A percentile compares a stretch with the other conserved stretches of the same genome.
Conservation (phyloP, 805 yeast species). For the Ogataea henricii region DNA sequence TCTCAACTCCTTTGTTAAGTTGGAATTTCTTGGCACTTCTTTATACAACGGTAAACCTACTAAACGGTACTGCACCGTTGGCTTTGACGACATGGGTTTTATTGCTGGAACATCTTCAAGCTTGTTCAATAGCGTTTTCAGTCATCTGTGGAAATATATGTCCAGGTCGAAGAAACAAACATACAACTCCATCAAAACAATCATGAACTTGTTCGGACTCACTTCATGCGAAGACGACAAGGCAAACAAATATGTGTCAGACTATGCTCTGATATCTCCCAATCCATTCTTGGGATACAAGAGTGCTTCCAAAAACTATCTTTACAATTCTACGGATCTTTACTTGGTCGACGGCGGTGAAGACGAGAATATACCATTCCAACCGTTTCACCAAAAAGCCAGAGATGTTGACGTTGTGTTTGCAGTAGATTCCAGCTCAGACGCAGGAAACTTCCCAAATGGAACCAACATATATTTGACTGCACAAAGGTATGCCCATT, state of each 20-base stretch:
- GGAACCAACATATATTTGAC: constrained; percentile 52
- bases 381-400: constrained; percentile 41
- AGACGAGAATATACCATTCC: constrained; percentile 50
- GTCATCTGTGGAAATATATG: constrained; percentile 46
- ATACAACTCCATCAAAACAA: constrained; percentile 36
- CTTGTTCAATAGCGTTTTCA: constrained; percentile 55
- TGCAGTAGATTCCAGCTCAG: constrained; percentile 52
- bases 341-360: constrained; percentile 47
- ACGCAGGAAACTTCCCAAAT: constrained; percentile 55
- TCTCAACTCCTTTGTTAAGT: constrained; percentile 48
- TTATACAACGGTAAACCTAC: constrained; percentile 45
- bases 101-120: constrained; percentile 67
- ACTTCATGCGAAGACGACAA: constrained; percentile 37
- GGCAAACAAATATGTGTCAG: constrained; percentile 42
- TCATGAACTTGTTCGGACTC: constrained; percentile 47
- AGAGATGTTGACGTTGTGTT: constrained; percentile 42
- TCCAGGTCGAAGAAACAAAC: constrained; percentile 36
- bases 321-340: constrained; percentile 26
- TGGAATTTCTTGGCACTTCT: constrained; percentile 54
- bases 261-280: constrained; percentile 61
- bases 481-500: constrained; percentile 32
- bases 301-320: constrained; percentile 10
- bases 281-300: constrained; percentile 54
- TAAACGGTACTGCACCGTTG: constrained; percentile 44
- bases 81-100: constrained; percentile 61